phyloP scores from a whole-genome alignment of 805 yeast species.

The Candida silvicultrix region DNA sequence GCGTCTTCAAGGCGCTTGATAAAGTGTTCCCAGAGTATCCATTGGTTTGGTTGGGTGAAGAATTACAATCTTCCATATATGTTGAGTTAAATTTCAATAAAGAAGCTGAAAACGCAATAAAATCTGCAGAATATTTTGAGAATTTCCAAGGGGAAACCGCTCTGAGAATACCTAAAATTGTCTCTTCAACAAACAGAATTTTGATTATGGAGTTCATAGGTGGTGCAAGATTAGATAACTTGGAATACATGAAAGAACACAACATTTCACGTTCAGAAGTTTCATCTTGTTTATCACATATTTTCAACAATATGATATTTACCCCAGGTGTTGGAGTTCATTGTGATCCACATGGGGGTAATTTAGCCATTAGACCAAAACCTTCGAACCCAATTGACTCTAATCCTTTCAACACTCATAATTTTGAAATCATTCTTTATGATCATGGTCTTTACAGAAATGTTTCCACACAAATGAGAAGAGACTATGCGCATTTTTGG shows the following conservation, averaged over 20 bases:
- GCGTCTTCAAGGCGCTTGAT: constrained; percentile 69
- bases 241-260: constrained; percentile 53
- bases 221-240: constrained; percentile 81
- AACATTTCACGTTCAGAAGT: constrained; percentile 72
- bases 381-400: constrained; percentile 19
- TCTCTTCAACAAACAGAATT: constrained; percentile 61
- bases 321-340: constrained; percentile 88
- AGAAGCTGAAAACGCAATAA: constrained; percentile 77
- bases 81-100: constrained; percentile 86
- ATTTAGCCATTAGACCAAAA: constrained; percentile 67
- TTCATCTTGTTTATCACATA: constrained; percentile 78
- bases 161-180: constrained; percentile 67
- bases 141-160: constrained; percentile 59
- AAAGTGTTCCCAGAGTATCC: constrained; percentile 91
- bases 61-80: constrained; percentile 75
- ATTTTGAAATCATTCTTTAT: constrained; percentile 86
- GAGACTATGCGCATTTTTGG: constrained; percentile 91
- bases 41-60: constrained; percentile 92
- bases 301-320: constrained; percentile 93
- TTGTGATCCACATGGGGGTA: constrained; percentile 99
- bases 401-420: constrained; percentile 38
- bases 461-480: constrained; percentile 68
- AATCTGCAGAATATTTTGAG: constrained; percentile 64
- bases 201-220: constrained; percentile 81
- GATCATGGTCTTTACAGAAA: constrained; percentile 94